Base-by-base conservation (phyloP, 768 basidiomycete genomes). In the Aureoboletus auriporus region DNA sequence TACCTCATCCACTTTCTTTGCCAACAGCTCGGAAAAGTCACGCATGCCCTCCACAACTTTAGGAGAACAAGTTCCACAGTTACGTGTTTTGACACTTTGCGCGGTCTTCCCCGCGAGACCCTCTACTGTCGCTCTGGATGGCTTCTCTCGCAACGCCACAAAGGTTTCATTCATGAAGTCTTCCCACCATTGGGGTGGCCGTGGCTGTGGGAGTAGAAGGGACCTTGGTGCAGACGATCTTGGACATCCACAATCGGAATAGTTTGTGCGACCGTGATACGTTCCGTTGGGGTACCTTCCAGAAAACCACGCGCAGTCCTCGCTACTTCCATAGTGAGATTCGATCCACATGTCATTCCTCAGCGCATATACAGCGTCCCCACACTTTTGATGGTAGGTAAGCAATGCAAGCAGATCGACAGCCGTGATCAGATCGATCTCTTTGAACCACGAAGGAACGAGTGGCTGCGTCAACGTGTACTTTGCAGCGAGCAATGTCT, bases 401-500 rank as follows among this genome's bases (percentile, higher is more conserved):
- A 63, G 52, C 14, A 70, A 33, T 0, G 51, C 36, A 17, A 67
- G 61, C 4, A 70, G 46, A 13, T 62, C 60, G 1, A 47, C 10
- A 0, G 62, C 63, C 0, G 57, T 56, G 45, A 72, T 56, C n/a
- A 64, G 16, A 2, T 53, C 51, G 2, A 72, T 55, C 44, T 67
- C 69, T 40, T 58, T 20, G 13, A 61, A 59, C 48, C 59, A 57
- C 5, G 47, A 39, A 1, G 64, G 59, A 8, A 60, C 39, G 31
- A 68, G 52, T 3, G 66, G 61, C 28, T 61, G 47, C 12, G 56
- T 39, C 41, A 71, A 49, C 0, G 69, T 64, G 37, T 53, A 50
- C n/a, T 44, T 60, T 3, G 68, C 66, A 9, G 69, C 66, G 2
- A 62, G 49, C 7, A 52, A 23, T 0, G 63, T 64, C 47, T 69